Evolutionary conservation across 257 asterid genomes (phyloP).

Genomic region (Hygrophila difformis): DNA sequence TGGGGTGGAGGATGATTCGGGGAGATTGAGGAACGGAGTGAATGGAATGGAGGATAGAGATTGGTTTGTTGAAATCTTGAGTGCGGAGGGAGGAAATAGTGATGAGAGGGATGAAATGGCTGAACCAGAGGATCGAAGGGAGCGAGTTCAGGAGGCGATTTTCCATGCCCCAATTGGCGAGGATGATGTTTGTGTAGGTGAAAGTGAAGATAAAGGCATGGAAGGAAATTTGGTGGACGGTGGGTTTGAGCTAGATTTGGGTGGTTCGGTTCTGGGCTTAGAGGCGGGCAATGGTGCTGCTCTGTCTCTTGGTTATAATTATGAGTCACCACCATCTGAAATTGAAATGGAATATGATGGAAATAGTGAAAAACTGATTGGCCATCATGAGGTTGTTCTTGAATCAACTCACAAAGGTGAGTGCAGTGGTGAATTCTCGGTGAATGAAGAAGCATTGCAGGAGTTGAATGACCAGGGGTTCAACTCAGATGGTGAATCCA

Average conservation of each 20-base stretch:
- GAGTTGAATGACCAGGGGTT: no score
- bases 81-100: conserved; percentile 20
- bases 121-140: neutral
- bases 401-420: conserved; percentile 14
- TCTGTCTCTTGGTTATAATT: conserved; percentile 27
- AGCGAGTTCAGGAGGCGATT: neutral
- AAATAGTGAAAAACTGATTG: conserved; percentile 4
- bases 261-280: conserved; percentile 52
- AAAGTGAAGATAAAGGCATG: no score
- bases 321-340: conserved; percentile 13
- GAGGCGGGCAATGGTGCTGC: conserved; percentile 26
- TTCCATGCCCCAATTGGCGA: neutral
- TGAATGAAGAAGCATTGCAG: no score
- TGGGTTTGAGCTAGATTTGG: conserved; percentile 20
- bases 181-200: conserved; percentile 9
- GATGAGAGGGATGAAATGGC: conserved; percentile 6
- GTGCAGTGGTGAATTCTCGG: no score
- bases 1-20: no score
- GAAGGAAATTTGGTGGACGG: no score
- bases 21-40: neutral
- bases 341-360: conserved; percentile 17
- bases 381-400: conserved; percentile 11
- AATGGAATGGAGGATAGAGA: conserved; percentile 14
- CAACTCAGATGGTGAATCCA: neutral
- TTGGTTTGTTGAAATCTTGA: conserved; percentile 49